phyloP scores from a whole-genome alignment of 306 rosid genomes.

The Malus fusca region DNA sequence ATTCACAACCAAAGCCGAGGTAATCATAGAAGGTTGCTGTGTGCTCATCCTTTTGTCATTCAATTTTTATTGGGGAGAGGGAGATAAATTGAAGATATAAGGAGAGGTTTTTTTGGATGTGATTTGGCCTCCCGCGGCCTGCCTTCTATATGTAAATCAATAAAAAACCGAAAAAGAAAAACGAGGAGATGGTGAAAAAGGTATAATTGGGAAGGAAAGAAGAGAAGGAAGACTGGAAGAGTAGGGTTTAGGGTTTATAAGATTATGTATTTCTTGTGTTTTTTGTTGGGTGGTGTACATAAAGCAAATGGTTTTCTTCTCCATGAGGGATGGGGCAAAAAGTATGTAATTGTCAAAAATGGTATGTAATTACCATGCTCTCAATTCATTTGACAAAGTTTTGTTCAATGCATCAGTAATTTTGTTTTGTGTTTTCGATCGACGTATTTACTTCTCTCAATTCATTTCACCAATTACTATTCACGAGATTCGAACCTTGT shows the following conservation, averaged over 20 bases:
- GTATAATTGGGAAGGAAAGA: slow-evolving; percentile 32
- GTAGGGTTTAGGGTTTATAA: slow-evolving; percentile 43
- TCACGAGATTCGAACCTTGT: too few relatives aligned
- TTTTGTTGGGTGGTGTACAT: slow-evolving; percentile 69
- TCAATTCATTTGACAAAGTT: slow-evolving; percentile 35
- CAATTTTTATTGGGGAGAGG: slow-evolving; percentile 23
- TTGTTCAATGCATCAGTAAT: neutral
- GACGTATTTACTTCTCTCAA: too few relatives aligned
- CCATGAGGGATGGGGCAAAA: slow-evolving; percentile 43
- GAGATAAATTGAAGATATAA: slow-evolving; percentile 35
- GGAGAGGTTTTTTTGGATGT: slow-evolving; percentile 41
- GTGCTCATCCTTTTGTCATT: slow-evolving; percentile 27
- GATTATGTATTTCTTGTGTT: slow-evolving; percentile 40
- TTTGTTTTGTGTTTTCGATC: neutral
- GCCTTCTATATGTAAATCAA: slow-evolving; percentile 67
- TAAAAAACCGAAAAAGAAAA: slow-evolving; percentile 32
- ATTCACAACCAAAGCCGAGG: slow-evolving; percentile 82
- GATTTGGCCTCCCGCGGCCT: slow-evolving; percentile 40
- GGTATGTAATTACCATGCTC: slow-evolving; percentile 39
- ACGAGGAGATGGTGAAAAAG: slow-evolving; percentile 35
- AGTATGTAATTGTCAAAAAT: slow-evolving; percentile 24
- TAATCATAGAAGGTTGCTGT: slow-evolving; percentile 32
- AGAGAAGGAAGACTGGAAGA: slow-evolving; percentile 22
- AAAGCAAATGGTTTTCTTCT: slow-evolving; percentile 40
- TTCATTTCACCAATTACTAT: too few relatives aligned